Evolutionary conservation across 176 grass and related monocot species (phyloP).

Genomic region (Leersia perrieri): DNA sequence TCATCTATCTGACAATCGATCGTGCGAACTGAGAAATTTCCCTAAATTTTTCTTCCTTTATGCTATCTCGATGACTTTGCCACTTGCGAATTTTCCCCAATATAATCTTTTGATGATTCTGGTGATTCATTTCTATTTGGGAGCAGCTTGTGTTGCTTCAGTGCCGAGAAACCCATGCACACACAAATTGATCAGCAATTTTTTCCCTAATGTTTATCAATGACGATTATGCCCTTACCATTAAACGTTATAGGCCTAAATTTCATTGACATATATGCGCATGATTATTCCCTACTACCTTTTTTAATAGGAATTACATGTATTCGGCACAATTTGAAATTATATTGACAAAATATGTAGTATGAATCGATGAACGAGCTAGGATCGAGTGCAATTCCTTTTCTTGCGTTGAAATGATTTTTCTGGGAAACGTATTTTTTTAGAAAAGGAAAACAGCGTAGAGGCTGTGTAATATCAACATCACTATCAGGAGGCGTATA

Average conservation of each 20-base stretch:
- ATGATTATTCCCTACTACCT: background rate
- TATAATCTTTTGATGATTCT: background rate
- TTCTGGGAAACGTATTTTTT: background rate
- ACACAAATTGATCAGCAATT: slow-evolving; percentile 13
- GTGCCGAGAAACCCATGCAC: slow-evolving; percentile 19
- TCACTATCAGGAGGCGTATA: slow-evolving; percentile 30
- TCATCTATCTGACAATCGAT: background rate
- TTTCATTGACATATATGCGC: background rate
- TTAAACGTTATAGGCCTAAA: background rate
- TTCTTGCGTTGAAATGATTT: background rate
- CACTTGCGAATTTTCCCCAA: background rate
- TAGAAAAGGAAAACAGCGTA: background rate
- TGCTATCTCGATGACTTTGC: too few relatives aligned
- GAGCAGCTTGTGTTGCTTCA: slow-evolving; percentile 1
- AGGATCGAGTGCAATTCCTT: too few relatives aligned
- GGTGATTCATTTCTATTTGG: background rate
- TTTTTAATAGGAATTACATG: background rate
- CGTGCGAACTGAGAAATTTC: background rate
- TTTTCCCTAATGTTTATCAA: background rate
- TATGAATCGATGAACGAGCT: background rate
- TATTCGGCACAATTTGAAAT: background rate
- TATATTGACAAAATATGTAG: background rate
- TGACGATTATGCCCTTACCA: background rate
- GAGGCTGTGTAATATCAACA: slow-evolving; percentile 15
- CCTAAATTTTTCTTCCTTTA: too few relatives aligned